Evolutionary conservation across 1,284 basidiomycete genomes (phyloP), one percentile per base, ranked within the genome.

Genomic region (Leucoagaricus sp.): DNA sequence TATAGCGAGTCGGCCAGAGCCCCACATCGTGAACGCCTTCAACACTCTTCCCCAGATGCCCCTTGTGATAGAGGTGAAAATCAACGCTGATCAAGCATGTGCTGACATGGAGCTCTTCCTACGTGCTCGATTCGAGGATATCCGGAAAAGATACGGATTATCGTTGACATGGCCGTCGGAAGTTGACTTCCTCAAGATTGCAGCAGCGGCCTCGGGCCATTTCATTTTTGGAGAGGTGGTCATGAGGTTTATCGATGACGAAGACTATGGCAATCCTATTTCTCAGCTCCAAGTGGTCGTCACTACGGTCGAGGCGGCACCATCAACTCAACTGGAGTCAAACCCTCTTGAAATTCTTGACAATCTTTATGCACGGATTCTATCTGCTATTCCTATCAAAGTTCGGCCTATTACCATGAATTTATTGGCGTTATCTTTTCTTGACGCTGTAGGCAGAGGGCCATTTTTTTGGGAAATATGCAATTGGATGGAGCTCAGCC

Each of bases 1-100:
- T n/a, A 38, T 50, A 25, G 34, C 49, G 19, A 50, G 49, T 38
- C 49, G 49, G 4, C 49, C 49, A 15, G 49, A 50, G 13, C 34
- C 49, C 10, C 49, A 38, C 33, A 6, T 50, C 8, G 10, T 8
- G 17, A 23, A 19, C 3, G 29, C 26, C 1, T 50, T 40, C 34
- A 26, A 13, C n/a, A 5, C 33, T 21, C 5, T 2, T 26, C 19
- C 10, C 10, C 1, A 29, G 40, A 4, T 12, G 2, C 36, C 15
- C 21, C 36, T 19, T 25, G 31, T 9, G 26, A 46, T n/a, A 34
- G 40, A 38, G 10, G 15, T 50, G 12, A 33, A 8, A 1, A 25
- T 50, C 21, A 21, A 50, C 21, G 36, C 49, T n/a, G 17, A 50
- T 13, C n/a, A 50, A 17, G 19, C 31, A 4, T 38, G 33, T 33